Percentiles rank a stretch among this genome's conserved stretches.
phyloP scores from a whole-genome alignment of 768 basidiomycete species.

The Clavulina sp. region DNA sequence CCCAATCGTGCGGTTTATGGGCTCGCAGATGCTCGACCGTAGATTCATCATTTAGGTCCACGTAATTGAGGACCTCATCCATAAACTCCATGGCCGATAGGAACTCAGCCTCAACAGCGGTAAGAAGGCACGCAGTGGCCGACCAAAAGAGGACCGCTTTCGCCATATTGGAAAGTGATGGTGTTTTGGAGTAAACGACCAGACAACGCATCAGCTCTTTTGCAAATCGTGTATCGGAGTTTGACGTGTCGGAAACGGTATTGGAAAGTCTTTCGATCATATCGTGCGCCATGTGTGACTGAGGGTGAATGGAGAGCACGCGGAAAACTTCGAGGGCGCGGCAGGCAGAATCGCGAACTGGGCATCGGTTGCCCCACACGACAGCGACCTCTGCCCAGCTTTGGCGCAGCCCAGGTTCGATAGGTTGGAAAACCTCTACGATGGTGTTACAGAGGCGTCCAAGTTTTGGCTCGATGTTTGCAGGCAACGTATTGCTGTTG shows the following conservation, averaged over 20 bases:
- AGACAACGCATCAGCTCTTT: constrained; percentile 69
- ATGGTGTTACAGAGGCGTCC: constrained; percentile 46
- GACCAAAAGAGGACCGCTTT: constrained; percentile 83
- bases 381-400: constrained; percentile 69
- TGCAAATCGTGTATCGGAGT: constrained; percentile 66
- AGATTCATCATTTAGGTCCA: constrained; percentile 54
- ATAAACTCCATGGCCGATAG: constrained; percentile 46
- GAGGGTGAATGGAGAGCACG: constrained; percentile 53
- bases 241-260: constrained; percentile 59
- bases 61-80: constrained; percentile 40
- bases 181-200: constrained; percentile 36
- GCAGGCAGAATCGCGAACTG: constrained; percentile 70
- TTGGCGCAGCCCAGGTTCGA: constrained; percentile 49
- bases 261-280: constrained; percentile 70
- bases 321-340: constrained; percentile 84
- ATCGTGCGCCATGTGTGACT: constrained; percentile 53
- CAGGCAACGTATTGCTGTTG: not conserved
- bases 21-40: constrained; percentile 51
- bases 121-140: constrained; percentile 60
- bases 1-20: constrained; percentile 58
- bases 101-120: constrained; percentile 71
- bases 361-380: constrained; percentile 72
- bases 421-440: constrained; percentile 46
- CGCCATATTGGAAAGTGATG: constrained; percentile 40
- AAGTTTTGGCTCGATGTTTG: constrained; percentile 37